Evolutionary conservation across 306 rosid genomes (phyloP), one percentile per base, ranked within the genome.

Genomic region (Begonia masoniana): DNA sequence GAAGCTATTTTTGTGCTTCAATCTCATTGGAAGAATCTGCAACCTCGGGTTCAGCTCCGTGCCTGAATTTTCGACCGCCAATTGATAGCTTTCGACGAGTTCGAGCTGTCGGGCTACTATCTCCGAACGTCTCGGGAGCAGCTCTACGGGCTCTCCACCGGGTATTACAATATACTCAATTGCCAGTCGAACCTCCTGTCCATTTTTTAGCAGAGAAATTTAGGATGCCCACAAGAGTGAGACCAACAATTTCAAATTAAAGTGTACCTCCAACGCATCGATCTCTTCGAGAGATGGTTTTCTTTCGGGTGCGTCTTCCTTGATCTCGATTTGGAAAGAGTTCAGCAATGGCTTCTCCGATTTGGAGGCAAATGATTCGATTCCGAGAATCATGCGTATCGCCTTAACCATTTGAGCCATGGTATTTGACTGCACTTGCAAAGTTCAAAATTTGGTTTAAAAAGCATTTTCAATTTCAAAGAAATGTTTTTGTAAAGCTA

Each of bases 391-490:
- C 93, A 81, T 81, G 51, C 93, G 92, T 14, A 92, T 74, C 21
- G 96, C 99, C 85, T 92, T 92, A 45, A 92, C 92, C 81, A 92
- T 77, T 68, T 84, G 96, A 55, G 99, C 92, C 99, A 92, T 86
- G 55, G 99, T 86, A 62, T 79, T 81, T 43, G 88, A 83, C 99
- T 92, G 85, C 74, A 72, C 63, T 23, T 26, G 19, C 19, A 17
- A 17, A 17, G 19, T 17, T 17, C 19, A 17, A 17, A 17, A 17
- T 17, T 17, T 17, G 19, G 19, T 17, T 17, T 17, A 17, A 17
- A 17, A 17, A 17, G 19, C 19, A 17, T 17, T 17, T 17, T 17
- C 19, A 17, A 17, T 17, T 17, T 17, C 19, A 17, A 17, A 17
- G 19, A 17, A 17, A 17, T 17, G 19, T 17, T 17, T 17, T 17